phyloP scores from a whole-genome alignment of 2,329 filamentous ascomycete species.

The Blumeria graminis region DNA sequence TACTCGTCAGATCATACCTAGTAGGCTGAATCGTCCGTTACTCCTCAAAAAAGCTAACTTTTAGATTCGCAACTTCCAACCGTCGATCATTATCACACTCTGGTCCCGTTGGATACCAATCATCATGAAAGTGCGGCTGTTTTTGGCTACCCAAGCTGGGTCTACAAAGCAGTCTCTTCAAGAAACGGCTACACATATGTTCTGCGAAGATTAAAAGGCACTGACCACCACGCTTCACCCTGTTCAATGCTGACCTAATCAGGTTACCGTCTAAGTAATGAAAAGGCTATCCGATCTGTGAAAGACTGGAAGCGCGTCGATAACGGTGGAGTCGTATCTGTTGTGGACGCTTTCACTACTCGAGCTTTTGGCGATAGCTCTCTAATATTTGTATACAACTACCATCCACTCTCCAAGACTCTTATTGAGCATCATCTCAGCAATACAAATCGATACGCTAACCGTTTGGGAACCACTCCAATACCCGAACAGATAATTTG shows the following conservation, averaged over 20 bases:
- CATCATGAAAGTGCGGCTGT: slow-evolving; percentile 53
- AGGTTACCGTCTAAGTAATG: slow-evolving; percentile 72
- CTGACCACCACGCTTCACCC: neutral
- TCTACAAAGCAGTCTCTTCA: slow-evolving; percentile 79
- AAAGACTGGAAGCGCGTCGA: slow-evolving; percentile 74
- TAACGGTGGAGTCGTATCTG: slow-evolving; percentile 59
- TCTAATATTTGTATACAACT: slow-evolving; percentile 80
- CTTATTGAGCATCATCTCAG: slow-evolving; percentile 58
- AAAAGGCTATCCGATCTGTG: slow-evolving; percentile 64
- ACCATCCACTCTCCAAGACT: slow-evolving; percentile 76
- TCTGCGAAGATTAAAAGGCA: slow-evolving; percentile 61
- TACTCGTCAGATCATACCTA: slow-evolving; percentile 62
- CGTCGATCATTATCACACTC: slow-evolving; percentile 74
- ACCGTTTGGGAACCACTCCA: slow-evolving; percentile 14
- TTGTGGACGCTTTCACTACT: slow-evolving; percentile 84
- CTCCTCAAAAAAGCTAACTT: slow-evolving; percentile 5
- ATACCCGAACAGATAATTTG: slow-evolving; percentile 57
- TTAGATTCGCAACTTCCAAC: slow-evolving; percentile 45
- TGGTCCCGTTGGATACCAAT: slow-evolving; percentile 68
- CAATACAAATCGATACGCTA: slow-evolving; percentile 16
- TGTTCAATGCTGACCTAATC: slow-evolving; percentile 3
- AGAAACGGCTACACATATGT: slow-evolving; percentile 81
- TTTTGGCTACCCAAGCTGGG: slow-evolving; percentile 79
- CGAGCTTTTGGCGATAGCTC: slow-evolving; percentile 86
- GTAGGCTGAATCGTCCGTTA: slow-evolving; percentile 19